Evolutionary conservation across 805 yeast genomes (phyloP).

Genomic region (Barnettozyma vustinii): DNA sequence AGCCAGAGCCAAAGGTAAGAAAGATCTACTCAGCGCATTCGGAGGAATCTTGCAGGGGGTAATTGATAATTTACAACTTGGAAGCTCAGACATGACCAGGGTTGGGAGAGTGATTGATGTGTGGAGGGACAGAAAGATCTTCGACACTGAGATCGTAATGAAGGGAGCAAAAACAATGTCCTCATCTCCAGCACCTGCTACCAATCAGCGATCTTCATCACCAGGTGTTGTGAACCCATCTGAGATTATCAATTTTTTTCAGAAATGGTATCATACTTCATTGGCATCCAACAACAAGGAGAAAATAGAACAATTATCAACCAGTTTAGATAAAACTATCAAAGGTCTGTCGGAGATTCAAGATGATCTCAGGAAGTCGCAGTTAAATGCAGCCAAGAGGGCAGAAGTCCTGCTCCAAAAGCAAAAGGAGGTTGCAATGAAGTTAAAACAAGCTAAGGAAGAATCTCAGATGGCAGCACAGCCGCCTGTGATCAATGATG

Average conservation of each 20-base stretch:
- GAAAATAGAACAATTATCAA: not conserved
- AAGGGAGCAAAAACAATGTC: conserved; percentile 10
- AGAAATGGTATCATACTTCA: conserved; percentile 19
- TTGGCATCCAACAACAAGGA: conserved; percentile 9
- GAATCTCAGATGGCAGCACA: conserved; percentile 6
- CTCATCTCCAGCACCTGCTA: not conserved
- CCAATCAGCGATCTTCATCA: not conserved
- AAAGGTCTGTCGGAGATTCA: conserved; percentile 16
- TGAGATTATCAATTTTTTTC: conserved; percentile 12
- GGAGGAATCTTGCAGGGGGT: conserved; percentile 41
- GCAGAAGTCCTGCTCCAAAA: conserved; percentile 10
- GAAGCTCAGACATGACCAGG: conserved; percentile 26
- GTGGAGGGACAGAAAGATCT: conserved; percentile 52
- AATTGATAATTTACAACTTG: conserved; percentile 23
- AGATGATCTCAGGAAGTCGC: conserved; percentile 11
- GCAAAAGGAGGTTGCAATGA: conserved; percentile 12
- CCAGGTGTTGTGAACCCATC: conserved; percentile 2
- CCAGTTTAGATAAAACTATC: conserved; percentile 13
- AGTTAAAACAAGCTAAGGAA: conserved; percentile 9
- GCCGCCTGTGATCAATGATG: not conserved
- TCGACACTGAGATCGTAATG: conserved; percentile 18
- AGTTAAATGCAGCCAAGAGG: conserved; percentile 8
- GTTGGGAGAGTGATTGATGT: conserved; percentile 48
- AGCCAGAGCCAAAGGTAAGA: conserved; percentile 55
- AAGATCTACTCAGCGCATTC: conserved; percentile 56